Evolutionary conservation across 2,329 filamentous ascomycete species (phyloP).

Genomic region (Aspergillus phoenicis): DNA sequence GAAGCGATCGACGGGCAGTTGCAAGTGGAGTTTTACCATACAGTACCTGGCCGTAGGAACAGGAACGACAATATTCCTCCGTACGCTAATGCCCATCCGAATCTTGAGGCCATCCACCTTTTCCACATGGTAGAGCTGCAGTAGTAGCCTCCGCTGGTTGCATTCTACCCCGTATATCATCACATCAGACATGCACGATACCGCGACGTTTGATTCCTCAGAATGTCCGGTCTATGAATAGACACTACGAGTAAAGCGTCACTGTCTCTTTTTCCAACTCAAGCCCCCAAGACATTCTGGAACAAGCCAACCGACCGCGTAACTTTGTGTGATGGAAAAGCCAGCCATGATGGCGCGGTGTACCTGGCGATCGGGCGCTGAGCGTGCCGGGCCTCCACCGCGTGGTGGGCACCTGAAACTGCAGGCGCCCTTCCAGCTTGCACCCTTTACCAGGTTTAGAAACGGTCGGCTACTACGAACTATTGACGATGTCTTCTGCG

Average conservation of each 20-base stretch:
- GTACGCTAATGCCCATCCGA: constrained; percentile 3
- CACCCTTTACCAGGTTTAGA: not conserved
- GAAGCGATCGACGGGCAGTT: constrained; percentile 13
- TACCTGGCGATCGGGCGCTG: constrained; percentile 10
- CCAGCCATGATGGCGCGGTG: not conserved
- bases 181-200: not conserved
- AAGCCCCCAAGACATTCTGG: constrained; percentile 2
- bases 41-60: not conserved
- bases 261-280: too few species aligned
- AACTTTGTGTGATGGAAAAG: not conserved
- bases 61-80: not conserved
- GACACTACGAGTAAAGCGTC: too few species aligned
- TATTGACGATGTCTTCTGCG: not conserved
- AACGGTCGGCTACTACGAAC: not conserved
- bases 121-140: not conserved
- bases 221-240: too few species aligned
- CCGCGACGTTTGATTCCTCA: too few species aligned
- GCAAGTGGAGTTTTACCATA: constrained; percentile 10
- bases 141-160: not conserved
- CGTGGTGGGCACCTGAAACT: constrained; percentile 8
- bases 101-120: constrained; percentile 1
- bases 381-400: constrained; percentile 3
- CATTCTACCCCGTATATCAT: not conserved
- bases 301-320: not conserved
- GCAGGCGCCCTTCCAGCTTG: not conserved